Evolutionary conservation across 306 rosid species (phyloP).

Genomic region (Rosa persica): DNA sequence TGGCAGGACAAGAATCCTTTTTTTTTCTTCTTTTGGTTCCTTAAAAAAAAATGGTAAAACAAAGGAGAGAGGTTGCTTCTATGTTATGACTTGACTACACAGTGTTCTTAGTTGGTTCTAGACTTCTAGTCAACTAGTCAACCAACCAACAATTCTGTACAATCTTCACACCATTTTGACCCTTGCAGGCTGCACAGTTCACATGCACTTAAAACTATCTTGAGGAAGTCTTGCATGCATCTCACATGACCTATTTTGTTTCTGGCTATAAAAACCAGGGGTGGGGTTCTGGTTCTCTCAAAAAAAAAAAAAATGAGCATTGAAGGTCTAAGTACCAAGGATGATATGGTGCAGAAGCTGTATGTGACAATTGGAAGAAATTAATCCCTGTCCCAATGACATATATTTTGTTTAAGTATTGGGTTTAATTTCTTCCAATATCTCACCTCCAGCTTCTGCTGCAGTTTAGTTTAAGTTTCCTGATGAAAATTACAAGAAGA

Average conservation of each 20-base stretch:
- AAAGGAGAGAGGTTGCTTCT: neutral
- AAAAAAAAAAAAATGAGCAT: neutral
- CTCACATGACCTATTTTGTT: neutral
- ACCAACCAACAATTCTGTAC: neutral
- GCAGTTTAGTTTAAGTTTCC: neutral
- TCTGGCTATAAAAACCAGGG: neutral
- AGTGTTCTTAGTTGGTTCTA: neutral
- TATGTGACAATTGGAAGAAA: slow-evolving; percentile 3
- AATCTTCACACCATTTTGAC: slow-evolving; percentile 4
- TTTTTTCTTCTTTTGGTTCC: neutral
- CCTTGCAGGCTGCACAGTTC: neutral
- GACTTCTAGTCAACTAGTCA: neutral
- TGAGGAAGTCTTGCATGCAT: neutral
- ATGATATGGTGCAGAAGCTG: neutral
- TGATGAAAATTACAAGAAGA: neutral
- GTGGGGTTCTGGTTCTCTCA: neutral
- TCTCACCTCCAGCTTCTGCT: neutral
- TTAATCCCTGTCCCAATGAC: neutral
- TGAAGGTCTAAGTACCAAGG: neutral
- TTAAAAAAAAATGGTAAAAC: neutral
- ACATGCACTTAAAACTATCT: neutral
- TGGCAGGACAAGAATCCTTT: neutral
- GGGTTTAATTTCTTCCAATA: slow-evolving; percentile 10
- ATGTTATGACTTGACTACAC: neutral
- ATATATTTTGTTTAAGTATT: neutral